A percentile compares a stretch with the other conserved stretches of the same genome.
These are phyloP conservation scores for Xylaria sp. DNA, from an alignment of 2,329 filamentous ascomycete genomes.

Conservation along the genomic window DNA sequence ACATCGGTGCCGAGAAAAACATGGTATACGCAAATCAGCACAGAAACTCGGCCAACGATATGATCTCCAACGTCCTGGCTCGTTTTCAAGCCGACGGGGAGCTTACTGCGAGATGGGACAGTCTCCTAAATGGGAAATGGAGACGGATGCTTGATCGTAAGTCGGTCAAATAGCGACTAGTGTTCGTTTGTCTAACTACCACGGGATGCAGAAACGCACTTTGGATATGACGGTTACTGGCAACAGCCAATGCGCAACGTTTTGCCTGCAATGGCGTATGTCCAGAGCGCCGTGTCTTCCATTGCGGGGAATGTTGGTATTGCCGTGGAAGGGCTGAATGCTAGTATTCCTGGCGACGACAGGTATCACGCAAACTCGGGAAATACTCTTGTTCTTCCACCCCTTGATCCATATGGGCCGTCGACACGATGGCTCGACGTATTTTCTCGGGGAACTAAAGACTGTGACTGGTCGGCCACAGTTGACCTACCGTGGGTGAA, in stretches of 20 bases:
- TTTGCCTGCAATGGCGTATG: slow-evolving; percentile 68
- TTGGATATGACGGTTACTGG: slow-evolving; percentile 67
- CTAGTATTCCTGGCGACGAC: slow-evolving; percentile 74
- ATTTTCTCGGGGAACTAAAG: slow-evolving; percentile 65
- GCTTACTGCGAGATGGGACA: slow-evolving; percentile 67
- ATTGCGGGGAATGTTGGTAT: slow-evolving; percentile 72
- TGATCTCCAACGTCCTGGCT: slow-evolving; percentile 62
- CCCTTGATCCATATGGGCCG: slow-evolving; percentile 68
- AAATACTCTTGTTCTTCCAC: slow-evolving; percentile 63
- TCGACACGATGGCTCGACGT: slow-evolving; percentile 70
- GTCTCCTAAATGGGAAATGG: slow-evolving; percentile 70
- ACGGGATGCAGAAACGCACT: slow-evolving; percentile 57
- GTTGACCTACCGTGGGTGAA: slow-evolving; percentile 61
- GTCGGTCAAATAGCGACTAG: slow-evolving; percentile 26
- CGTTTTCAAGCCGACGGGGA: slow-evolving; percentile 67
- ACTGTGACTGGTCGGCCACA: slow-evolving; percentile 64
- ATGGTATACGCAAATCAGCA: slow-evolving; percentile 61
- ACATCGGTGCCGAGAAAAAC: slow-evolving; percentile 61
- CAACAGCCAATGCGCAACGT: slow-evolving; percentile 79
- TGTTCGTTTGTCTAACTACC: slow-evolving; percentile 2
- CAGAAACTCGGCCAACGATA: slow-evolving; percentile 61
- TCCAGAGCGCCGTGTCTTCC: slow-evolving; percentile 66
- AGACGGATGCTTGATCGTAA: slow-evolving; percentile 68
- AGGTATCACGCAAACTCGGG: slow-evolving; percentile 66
- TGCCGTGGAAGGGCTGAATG: slow-evolving; percentile 72